These are phyloP conservation scores for Microstroma glucosiphilum DNA, from an alignment of 1,284 basidiomycete species.

Conservation along the genomic window DNA sequence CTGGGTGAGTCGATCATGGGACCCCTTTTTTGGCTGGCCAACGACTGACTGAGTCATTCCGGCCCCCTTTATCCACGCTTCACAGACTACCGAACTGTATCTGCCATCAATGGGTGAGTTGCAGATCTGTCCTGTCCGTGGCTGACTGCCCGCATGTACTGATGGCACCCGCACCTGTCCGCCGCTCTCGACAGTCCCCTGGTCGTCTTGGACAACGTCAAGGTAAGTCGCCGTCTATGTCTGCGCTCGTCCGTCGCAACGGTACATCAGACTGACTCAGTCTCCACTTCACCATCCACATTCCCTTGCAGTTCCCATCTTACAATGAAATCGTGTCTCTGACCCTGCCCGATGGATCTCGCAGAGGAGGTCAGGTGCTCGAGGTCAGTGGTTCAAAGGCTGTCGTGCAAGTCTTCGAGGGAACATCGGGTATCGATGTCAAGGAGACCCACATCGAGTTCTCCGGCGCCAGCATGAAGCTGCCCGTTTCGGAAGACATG, in stretches of 20 bases:
- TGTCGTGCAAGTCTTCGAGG: constrained; percentile 96
- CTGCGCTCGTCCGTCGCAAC: not conserved
- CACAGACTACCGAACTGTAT: constrained; percentile 87
- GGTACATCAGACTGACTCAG: not conserved
- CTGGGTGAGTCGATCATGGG: constrained; percentile 55
- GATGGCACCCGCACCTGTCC: constrained; percentile 20
- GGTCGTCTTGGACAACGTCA: constrained; percentile 97
- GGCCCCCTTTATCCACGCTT: constrained; percentile 24
- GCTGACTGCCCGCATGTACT: too few relatives aligned
- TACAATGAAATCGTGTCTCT: constrained; percentile 99
- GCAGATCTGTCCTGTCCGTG: too few relatives aligned
- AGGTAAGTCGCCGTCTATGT: constrained; percentile 54
- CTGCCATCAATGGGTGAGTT: constrained; percentile 85
- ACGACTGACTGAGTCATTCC: not conserved
- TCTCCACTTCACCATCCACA: not conserved
- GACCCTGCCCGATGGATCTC: constrained; percentile 89
- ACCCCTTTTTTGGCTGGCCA: not conserved
- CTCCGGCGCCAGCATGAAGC: constrained; percentile 95
- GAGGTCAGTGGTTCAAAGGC: constrained; percentile 99
- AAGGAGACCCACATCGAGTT: constrained; percentile 96
- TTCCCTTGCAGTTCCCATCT: constrained; percentile 67
- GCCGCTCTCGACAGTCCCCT: constrained; percentile 53
- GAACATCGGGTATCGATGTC: constrained; percentile 95
- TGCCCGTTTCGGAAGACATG: constrained; percentile 99
- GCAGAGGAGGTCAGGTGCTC: constrained; percentile 92